A percentile compares a stretch with the other conserved stretches of the same genome.
phyloP scores from a whole-genome alignment of 2,329 filamentous ascomycete species.

The Onygena corvina region DNA sequence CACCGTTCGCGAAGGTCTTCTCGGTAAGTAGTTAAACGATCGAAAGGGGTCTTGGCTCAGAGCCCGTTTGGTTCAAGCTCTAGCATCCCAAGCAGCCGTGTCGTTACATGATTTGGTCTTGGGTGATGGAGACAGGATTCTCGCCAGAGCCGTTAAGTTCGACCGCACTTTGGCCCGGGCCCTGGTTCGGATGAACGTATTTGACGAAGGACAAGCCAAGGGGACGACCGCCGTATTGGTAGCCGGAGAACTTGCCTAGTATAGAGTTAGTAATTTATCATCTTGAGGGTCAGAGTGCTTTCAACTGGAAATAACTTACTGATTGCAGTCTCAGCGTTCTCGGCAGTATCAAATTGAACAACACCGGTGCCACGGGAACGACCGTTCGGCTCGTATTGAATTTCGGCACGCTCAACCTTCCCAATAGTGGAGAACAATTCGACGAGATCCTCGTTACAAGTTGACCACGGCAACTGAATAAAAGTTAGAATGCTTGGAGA shows the following conservation, averaged over 20 bases:
- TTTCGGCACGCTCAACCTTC: slow-evolving; percentile 96
- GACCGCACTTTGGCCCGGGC: slow-evolving; percentile 45
- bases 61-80: not conserved
- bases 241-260: slow-evolving; percentile 83
- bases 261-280: slow-evolving; percentile 20
- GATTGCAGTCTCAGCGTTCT: slow-evolving; percentile 86
- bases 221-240: slow-evolving; percentile 91
- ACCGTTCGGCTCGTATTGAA: slow-evolving; percentile 94
- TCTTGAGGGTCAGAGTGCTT: not conserved
- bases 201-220: slow-evolving; percentile 89
- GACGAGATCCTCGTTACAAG: slow-evolving; percentile 92
- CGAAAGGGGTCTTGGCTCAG: too few species aligned
- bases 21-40: not conserved
- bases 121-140: slow-evolving; percentile 54
- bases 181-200: slow-evolving; percentile 60
- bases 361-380: slow-evolving; percentile 91
- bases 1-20: not conserved
- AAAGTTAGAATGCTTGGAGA: not conserved
- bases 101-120: slow-evolving; percentile 90
- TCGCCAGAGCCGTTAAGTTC: slow-evolving; percentile 57
- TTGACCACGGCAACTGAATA: slow-evolving; percentile 84
- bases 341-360: slow-evolving; percentile 74
- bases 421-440: slow-evolving; percentile 97
- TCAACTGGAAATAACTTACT: slow-evolving; percentile 32
- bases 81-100: not conserved